Percentiles rank a stretch among this genome's conserved stretches.
These are phyloP conservation scores for Salinomyces thailandicus DNA, from an alignment of 2,329 filamentous ascomycete genomes.

Conservation along the genomic window DNA sequence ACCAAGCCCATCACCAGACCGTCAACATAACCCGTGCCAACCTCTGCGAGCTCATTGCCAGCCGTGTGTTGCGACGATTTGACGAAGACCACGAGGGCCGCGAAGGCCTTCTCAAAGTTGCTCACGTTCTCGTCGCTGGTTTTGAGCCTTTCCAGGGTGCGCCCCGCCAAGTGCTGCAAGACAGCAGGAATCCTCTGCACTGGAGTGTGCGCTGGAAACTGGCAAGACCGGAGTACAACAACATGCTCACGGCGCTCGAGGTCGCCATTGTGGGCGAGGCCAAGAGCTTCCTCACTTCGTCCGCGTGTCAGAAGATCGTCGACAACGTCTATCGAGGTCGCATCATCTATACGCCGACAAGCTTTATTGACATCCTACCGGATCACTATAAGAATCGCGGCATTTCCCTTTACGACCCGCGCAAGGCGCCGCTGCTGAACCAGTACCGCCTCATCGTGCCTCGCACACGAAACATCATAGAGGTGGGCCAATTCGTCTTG, in stretches of 20 bases:
- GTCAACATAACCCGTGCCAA: constrained; percentile 68
- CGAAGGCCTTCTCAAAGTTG: constrained; percentile 59
- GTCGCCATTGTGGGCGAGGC: constrained; percentile 75
- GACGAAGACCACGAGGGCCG: constrained; percentile 66
- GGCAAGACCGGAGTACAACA: constrained; percentile 38
- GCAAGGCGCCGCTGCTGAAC: constrained; percentile 64
- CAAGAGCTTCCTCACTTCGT: constrained; percentile 65
- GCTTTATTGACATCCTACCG: constrained; percentile 72
- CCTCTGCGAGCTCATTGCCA: constrained; percentile 70
- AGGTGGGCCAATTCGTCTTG: constrained; percentile 62
- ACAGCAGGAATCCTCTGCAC: constrained; percentile 40
- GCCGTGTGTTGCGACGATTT: constrained; percentile 65
- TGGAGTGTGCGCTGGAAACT: constrained; percentile 34
- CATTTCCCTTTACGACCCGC: constrained; percentile 69
- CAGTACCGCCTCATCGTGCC: constrained; percentile 80
- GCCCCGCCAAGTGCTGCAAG: constrained; percentile 52
- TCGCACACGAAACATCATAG: constrained; percentile 63
- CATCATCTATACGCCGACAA: constrained; percentile 71
- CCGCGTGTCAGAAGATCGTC: constrained; percentile 71
- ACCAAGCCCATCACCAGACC: constrained; percentile 67
- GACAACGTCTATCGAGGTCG: constrained; percentile 72
- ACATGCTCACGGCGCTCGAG: constrained; percentile 66
- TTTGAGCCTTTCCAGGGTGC: constrained; percentile 82
- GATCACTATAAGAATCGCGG: constrained; percentile 78
- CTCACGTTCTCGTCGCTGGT: constrained; percentile 70